A percentile compares a stretch with the other conserved stretches of the same genome.
phyloP scores from a whole-genome alignment of 176 grass and related monocot species.

The Lolium rigidum region DNA sequence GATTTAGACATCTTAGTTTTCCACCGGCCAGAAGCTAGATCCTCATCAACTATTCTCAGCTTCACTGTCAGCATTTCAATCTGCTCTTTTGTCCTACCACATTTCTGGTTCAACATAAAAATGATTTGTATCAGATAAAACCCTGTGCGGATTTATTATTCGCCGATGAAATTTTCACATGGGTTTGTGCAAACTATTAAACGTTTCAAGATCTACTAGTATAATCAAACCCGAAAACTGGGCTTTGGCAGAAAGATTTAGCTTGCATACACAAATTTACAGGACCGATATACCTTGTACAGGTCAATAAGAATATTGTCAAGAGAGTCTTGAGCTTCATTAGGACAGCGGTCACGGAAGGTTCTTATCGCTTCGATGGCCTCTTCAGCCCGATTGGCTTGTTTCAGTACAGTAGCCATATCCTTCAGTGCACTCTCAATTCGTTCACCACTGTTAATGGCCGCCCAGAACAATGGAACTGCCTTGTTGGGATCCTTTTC shows the following conservation, averaged over 20 bases:
- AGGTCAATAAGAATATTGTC: slow-evolving; percentile 72
- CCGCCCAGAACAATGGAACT: slow-evolving; percentile 73
- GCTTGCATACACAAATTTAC: slow-evolving; percentile 2
- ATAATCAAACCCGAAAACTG: slow-evolving; percentile 22
- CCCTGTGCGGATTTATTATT: no score
- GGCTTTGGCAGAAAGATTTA: not conserved
- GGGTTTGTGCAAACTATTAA: not conserved
- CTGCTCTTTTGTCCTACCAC: slow-evolving; percentile 68
- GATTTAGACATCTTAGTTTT: slow-evolving; percentile 63
- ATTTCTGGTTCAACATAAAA: slow-evolving; percentile 65
- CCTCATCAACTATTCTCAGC: slow-evolving; percentile 69
- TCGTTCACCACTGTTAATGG: slow-evolving; percentile 78
- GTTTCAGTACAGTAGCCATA: slow-evolving; percentile 76
- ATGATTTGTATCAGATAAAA: slow-evolving; percentile 20
- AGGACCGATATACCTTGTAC: slow-evolving; percentile 58
- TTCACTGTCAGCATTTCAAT: slow-evolving; percentile 67
- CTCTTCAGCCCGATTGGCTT: slow-evolving; percentile 72
- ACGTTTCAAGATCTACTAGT: slow-evolving; percentile 18
- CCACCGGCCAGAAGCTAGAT: slow-evolving; percentile 76
- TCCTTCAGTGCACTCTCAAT: slow-evolving; percentile 79
- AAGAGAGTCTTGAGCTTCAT: slow-evolving; percentile 64
- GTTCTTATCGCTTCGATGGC: slow-evolving; percentile 77
- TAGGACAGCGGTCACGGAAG: slow-evolving; percentile 58
- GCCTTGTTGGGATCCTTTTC: slow-evolving; percentile 83
- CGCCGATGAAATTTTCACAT: not conserved